A percentile compares a stretch with the other conserved stretches of the same genome.
Conservation (phyloP, 1,139 yeast genomes). For the Geotrichum phurueaensis region DNA sequence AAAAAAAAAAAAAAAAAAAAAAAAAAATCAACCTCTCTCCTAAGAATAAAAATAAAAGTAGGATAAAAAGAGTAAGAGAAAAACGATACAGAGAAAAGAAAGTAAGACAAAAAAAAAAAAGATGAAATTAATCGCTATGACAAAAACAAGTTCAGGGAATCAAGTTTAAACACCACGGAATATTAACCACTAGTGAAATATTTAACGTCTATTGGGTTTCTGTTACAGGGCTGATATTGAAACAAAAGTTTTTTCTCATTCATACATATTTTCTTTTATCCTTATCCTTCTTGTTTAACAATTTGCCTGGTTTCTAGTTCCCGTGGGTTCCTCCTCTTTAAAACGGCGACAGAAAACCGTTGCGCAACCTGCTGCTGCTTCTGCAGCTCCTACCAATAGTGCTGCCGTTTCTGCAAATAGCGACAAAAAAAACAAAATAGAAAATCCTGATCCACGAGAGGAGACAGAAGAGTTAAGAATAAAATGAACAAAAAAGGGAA, state of each 20-base stretch:
- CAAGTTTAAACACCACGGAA: too few species aligned
- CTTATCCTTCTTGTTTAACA: not conserved
- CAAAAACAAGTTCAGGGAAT: too few species aligned
- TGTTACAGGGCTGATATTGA: not conserved
- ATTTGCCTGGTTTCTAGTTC: not conserved
- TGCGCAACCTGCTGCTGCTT: not conserved
- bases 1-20: too few species aligned
- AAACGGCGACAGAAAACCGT: not conserved
- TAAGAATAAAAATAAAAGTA: not conserved
- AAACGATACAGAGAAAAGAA: not conserved
- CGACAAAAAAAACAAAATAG: too few species aligned
- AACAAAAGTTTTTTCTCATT: not conserved
- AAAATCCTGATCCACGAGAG: not conserved
- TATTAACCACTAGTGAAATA: too few species aligned
- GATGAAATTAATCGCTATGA: not conserved
- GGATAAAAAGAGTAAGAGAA: not conserved
- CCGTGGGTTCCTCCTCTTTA: not conserved
- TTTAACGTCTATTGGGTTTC: too few species aligned
- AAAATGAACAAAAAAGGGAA: not conserved
- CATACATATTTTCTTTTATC: not conserved
- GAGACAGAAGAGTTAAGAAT: not conserved
- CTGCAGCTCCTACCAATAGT: not conserved
- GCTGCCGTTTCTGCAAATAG: not conserved
- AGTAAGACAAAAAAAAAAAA: too few species aligned
- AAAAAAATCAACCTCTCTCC: too few species aligned